These are phyloP conservation scores for Saxophila tyrrhenica DNA, from an alignment of 495 filamentous ascomycete genomes.

Conservation along the genomic window DNA sequence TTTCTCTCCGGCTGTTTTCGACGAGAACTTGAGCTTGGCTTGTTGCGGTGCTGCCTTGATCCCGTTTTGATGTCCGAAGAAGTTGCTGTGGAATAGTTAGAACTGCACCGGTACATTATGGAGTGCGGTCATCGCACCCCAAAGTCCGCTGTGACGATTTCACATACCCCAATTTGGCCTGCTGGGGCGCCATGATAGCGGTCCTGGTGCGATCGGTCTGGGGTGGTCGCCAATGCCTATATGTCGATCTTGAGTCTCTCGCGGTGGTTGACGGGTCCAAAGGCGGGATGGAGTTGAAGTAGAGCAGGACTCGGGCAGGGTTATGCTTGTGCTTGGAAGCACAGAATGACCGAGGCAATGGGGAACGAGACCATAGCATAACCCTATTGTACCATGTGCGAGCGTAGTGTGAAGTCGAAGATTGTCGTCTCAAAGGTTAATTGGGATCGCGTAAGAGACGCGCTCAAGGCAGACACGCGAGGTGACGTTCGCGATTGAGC, in stretches of 20 bases:
- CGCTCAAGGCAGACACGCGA: background rate
- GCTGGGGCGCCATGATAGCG: constrained; percentile 40
- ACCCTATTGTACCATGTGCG: background rate
- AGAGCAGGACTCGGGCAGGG: constrained; percentile 1
- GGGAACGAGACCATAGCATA: constrained; percentile 18
- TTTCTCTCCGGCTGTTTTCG: constrained; percentile 16
- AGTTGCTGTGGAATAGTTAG: constrained; percentile 42
- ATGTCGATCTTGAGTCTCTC: constrained; percentile 3
- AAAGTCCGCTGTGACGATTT: constrained; percentile 66
- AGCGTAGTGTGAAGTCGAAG: too few relatives aligned
- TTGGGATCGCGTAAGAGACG: background rate
- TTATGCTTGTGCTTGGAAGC: constrained; percentile 6
- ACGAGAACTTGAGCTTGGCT: constrained; percentile 33
- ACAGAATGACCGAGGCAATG: constrained; percentile 10
- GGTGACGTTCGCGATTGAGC: background rate
- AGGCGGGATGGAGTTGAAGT: constrained; percentile 2
- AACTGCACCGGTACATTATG: constrained; percentile 4
- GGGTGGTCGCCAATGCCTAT: constrained; percentile 4
- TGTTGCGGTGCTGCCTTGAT: constrained; percentile 51
- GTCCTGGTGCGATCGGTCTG: constrained; percentile 1
- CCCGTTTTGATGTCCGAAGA: constrained; percentile 51
- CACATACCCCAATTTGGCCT: constrained; percentile 91
- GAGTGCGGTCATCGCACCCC: constrained; percentile 50
- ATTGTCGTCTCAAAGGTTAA: background rate
- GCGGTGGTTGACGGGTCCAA: background rate